These are phyloP conservation scores for Penicillium sp. DNA, from an alignment of 2,329 filamentous ascomycete species.

Conservation along the genomic window DNA sequence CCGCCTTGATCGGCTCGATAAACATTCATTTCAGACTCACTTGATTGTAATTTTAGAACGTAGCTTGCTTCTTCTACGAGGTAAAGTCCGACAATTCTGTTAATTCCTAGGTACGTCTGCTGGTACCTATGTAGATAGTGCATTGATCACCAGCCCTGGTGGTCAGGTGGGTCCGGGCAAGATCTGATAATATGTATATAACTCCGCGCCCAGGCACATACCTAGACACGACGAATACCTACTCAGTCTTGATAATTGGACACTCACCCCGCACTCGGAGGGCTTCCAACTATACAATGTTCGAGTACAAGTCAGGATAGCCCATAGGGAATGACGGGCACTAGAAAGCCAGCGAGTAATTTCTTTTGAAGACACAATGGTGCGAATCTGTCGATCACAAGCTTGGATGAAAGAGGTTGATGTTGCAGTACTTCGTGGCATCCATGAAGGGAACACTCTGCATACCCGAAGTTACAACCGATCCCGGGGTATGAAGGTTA, in stretches of 20 bases:
- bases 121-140: no score
- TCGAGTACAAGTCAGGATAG: background rate
- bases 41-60: no score
- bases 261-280: background rate
- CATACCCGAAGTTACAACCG: background rate
- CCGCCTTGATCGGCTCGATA: conserved; percentile 23
- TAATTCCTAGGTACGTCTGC: no score
- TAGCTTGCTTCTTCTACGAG: no score
- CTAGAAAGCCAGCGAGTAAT: background rate
- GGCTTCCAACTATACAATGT: background rate
- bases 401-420: background rate
- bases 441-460: background rate
- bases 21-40: background rate
- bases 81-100: no score
- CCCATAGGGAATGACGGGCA: background rate
- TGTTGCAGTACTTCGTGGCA: background rate
- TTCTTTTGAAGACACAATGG: background rate
- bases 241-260: no score
- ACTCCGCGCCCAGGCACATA: no score
- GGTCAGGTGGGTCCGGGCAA: no score
- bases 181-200: no score
- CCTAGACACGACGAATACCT: no score
- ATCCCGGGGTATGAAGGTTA: background rate
- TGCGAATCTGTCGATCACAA: background rate
- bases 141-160: no score